Percentiles rank a stretch among this genome's conserved stretches.
Conservation (phyloP, 2,329 filamentous ascomycete genomes). For the Cordyceps sp. region DNA sequence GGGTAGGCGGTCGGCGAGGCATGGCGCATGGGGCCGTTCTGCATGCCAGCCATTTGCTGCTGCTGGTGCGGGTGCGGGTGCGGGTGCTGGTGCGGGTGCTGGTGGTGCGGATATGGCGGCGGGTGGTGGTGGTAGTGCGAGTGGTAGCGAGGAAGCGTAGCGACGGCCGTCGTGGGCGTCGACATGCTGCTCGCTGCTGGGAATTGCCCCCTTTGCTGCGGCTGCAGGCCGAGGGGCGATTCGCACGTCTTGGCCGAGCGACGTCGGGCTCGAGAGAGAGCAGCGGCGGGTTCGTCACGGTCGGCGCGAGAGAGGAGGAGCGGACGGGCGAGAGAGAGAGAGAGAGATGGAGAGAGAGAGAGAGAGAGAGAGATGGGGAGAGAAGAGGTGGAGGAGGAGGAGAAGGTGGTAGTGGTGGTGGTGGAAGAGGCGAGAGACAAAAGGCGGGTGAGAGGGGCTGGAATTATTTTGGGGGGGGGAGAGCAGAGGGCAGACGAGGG, state of each 20-base stretch:
- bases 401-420: background rate
- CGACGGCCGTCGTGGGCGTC: conserved; percentile 63
- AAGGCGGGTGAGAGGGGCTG: background rate
- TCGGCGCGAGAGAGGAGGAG: background rate
- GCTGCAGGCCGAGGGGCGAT: conserved; percentile 1
- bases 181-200: conserved; percentile 38
- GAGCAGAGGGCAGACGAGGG: too few relatives aligned
- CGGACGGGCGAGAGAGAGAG: background rate
- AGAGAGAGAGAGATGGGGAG: background rate
- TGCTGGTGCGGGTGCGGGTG: background rate
- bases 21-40: conserved; percentile 73
- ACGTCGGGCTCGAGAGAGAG: background rate
- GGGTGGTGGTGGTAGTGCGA: conserved; percentile 51
- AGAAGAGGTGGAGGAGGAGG: background rate
- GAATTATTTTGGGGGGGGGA: too few relatives aligned
- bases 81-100: conserved; percentile 6
- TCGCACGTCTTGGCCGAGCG: background rate
- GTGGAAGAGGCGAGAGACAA: background rate
- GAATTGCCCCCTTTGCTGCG: conserved; percentile 1
- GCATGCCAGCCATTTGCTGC: conserved; percentile 39
- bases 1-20: conserved; percentile 55
- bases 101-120: conserved; percentile 28
- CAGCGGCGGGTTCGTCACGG: background rate
- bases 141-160: conserved; percentile 53
- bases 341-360: background rate